phyloP scores from a whole-genome alignment of 2,329 filamentous ascomycete genomes.

The Trichoderma sp. region DNA sequence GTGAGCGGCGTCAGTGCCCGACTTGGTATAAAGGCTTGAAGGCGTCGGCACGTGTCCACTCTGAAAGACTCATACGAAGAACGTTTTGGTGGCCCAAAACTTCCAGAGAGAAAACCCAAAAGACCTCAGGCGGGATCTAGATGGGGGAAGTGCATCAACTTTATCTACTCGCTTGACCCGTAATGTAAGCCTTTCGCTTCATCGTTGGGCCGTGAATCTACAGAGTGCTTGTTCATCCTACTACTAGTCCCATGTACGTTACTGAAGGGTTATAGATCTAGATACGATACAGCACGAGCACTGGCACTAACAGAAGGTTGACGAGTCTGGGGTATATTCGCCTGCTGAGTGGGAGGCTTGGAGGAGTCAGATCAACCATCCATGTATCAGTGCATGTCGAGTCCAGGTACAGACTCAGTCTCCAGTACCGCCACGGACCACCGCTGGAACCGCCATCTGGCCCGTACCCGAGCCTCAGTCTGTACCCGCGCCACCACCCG shows the following conservation, averaged over 20 bases:
- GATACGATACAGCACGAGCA: not conserved
- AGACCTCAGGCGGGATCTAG: not conserved
- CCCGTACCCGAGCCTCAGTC: not conserved
- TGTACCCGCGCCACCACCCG: not conserved
- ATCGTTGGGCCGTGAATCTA: not conserved
- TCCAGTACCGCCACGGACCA: not conserved
- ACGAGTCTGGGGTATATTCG: not conserved
- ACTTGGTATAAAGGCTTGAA: not conserved
- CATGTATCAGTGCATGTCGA: not conserved
- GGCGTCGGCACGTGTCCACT: not conserved
- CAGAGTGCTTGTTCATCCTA: not conserved
- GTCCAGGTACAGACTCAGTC: not conserved
- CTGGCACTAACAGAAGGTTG: not conserved
- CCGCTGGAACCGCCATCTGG: not conserved
- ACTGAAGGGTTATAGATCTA: not conserved
- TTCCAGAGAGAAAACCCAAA: not conserved
- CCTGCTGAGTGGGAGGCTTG: not conserved
- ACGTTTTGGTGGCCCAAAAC: not conserved
- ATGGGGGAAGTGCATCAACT: not conserved
- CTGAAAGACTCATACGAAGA: not conserved
- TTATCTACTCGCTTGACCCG: constrained; percentile 6
- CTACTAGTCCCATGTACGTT: not conserved
- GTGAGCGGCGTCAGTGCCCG: not conserved
- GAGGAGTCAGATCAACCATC: not conserved
- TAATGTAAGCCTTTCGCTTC: not conserved